Evolutionary conservation across 164 flowering plant genomes (phyloP).

Genomic region (Chloranthus sessilifolius): DNA sequence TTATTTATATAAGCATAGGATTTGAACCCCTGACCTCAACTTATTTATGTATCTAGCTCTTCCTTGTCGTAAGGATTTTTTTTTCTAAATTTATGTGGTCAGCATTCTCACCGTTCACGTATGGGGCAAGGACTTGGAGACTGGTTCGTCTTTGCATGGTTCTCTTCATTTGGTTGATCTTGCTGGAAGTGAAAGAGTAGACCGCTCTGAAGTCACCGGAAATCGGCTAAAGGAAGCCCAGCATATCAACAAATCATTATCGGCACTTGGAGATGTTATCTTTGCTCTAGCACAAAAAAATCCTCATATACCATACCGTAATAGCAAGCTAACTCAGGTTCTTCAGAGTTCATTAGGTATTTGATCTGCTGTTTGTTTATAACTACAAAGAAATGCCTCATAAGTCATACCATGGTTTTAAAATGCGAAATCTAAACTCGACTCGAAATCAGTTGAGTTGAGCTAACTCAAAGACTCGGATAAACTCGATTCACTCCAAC

Average conservation of each 20-base stretch:
- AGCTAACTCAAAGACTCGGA: too few relatives aligned
- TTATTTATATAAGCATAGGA: too few relatives aligned
- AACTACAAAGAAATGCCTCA: too few relatives aligned
- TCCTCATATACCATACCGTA: conserved; percentile 74
- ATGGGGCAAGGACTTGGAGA: neutral
- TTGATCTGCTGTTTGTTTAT: neutral
- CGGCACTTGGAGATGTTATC: conserved; percentile 86
- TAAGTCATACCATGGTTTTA: neutral
- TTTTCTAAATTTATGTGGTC: neutral
- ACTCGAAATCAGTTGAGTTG: too few relatives aligned
- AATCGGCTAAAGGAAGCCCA: conserved; percentile 52
- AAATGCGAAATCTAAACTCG: too few relatives aligned
- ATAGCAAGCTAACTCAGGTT: conserved; percentile 75
- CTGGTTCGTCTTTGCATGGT: conserved; percentile 1
- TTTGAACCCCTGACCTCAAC: neutral
- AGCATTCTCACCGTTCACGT: conserved; percentile 8
- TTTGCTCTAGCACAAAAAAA: conserved; percentile 71
- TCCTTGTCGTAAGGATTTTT: neutral
- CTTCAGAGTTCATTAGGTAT: conserved; percentile 77
- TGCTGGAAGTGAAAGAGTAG: conserved; percentile 17
- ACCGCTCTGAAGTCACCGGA: conserved; percentile 9
- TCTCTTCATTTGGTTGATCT: conserved; percentile 9
- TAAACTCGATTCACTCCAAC: too few relatives aligned
- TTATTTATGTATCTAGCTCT: neutral
- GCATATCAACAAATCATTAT: conserved; percentile 71